Evolutionary conservation across 371 early-diverging fungal genomes (phyloP), one percentile per base, ranked within the genome.

Genomic region (Cokeromyces recurvatus): DNA sequence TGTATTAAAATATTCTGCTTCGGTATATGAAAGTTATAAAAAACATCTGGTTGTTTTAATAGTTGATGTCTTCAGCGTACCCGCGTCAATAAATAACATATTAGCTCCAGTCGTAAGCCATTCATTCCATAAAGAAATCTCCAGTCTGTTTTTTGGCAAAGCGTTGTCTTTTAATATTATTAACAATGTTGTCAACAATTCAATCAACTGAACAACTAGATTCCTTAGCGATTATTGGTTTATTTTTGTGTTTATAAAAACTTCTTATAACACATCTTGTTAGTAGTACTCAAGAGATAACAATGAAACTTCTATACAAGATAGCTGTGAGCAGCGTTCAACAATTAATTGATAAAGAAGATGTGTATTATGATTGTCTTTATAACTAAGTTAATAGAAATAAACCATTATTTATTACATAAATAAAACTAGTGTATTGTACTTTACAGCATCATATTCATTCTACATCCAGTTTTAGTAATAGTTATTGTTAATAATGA

Each of bases 141-240:
- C 41, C 32, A 19, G 23, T 48, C 22, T 48, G 39, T 38, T 38
- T 48, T n/a, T 48, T 38, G 39, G 48, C 38, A 48, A 48, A 48
- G 15, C 39, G 25, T 38, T 48, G 39, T 19, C 29, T 48, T 31
- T 21, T 48, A 22, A 31, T 48, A 19, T 38, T 40, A 32, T 48
- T 40, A 34, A 22, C 34, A 44, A 44, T 22, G 2, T n/a, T 44
- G 34, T 32, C 32, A 44, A 21, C 34, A 44, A 44, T 32, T 15
- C 20, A 44, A 44, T 14, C 22, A 32, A 34, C 10, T 44, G 34
- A 44, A 44, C 32, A 34, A 15, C 34, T 44, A 12, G 8, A 44
- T 34, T 21, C 44, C 21, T 34, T 32, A 44, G 22, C 32, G 15
- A 22, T 34, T 1, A 14, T 32, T 29, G 34, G 44, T 34, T 32